These are phyloP conservation scores for Comarum palustre DNA, from an alignment of 306 rosid species.

Conservation along the genomic window DNA sequence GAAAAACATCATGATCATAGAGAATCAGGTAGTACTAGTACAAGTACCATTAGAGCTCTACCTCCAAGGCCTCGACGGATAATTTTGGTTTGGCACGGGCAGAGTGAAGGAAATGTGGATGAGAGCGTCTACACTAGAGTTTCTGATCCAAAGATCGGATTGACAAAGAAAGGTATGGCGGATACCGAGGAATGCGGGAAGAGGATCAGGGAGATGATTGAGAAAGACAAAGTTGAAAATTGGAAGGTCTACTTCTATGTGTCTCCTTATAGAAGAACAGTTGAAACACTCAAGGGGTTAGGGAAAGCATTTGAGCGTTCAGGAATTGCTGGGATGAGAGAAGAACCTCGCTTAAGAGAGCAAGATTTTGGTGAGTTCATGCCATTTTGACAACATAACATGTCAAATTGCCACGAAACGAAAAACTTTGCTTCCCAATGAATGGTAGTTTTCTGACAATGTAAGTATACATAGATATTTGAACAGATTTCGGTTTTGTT, in stretches of 20 bases:
- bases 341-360: slow-evolving; percentile 81
- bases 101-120: slow-evolving; percentile 80
- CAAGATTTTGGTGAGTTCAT: slow-evolving; percentile 68
- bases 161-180: slow-evolving; percentile 48
- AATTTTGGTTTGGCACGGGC: slow-evolving; percentile 79
- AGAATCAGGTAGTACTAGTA: neutral
- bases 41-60: neutral
- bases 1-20: slow-evolving; percentile 32
- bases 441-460: neutral
- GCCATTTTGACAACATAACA: neutral
- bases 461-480: neutral
- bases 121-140: slow-evolving; percentile 60
- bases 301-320: slow-evolving; percentile 65
- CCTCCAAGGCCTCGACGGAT: slow-evolving; percentile 82
- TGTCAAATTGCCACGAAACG: neutral
- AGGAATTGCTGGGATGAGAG: slow-evolving; percentile 74
- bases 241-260: slow-evolving; percentile 85
- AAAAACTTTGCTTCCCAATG: neutral
- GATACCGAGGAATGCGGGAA: slow-evolving; percentile 64
- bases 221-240: slow-evolving; percentile 33
- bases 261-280: slow-evolving; percentile 72
- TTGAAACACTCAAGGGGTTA: slow-evolving; percentile 47
- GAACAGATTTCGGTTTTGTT: neutral
- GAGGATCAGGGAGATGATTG: slow-evolving; percentile 47
- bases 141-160: slow-evolving; percentile 67